Percentiles rank a stretch among this genome's conserved stretches.
phyloP scores from a whole-genome alignment of 225 moss, liverwort and hornwort species.

The Sphagnum contortum region DNA sequence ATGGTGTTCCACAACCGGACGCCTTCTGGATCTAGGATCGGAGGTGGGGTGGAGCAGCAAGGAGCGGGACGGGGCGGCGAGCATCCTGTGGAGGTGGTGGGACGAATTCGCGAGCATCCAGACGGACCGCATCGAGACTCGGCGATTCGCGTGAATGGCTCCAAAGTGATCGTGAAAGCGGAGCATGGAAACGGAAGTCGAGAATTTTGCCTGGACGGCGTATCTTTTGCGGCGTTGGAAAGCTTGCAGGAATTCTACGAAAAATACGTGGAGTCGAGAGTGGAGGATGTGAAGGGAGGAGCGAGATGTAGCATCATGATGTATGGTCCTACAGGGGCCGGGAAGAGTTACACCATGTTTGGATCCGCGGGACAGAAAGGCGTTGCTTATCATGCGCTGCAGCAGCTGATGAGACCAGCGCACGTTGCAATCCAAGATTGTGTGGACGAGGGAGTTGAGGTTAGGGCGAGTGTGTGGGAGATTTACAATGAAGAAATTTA shows the following conservation, averaged over 20 bases:
- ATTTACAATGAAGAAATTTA: conserved; percentile 92
- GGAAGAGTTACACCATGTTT: conserved; percentile 96
- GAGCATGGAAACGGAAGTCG: conserved; percentile 56
- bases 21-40: conserved; percentile 10
- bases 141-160: conserved; percentile 49
- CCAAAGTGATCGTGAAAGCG: conserved; percentile 38
- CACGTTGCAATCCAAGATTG: conserved; percentile 1
- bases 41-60: not conserved
- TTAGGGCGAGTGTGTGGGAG: conserved; percentile 82
- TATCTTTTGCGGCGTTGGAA: conserved; percentile 69
- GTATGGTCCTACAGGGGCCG: conserved; percentile 93
- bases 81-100: conserved; percentile 91
- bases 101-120: conserved; percentile 79
- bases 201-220: conserved; percentile 83
- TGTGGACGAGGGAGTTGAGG: conserved; percentile 45
- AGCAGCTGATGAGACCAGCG: conserved; percentile 59
- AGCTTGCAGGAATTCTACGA: conserved; percentile 59
- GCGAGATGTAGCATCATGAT: conserved; percentile 91
- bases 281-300: conserved; percentile 81
- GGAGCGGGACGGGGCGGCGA: conserved; percentile 7
- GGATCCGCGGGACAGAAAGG: conserved; percentile 71
- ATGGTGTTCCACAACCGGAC: not conserved
- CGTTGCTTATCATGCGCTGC: conserved; percentile 72
- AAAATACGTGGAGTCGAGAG: conserved; percentile 70
- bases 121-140: conserved; percentile 68